Percentiles rank a stretch among this genome's conserved stretches.
phyloP scores from a whole-genome alignment of 257 asterid species.

The Nicotiana undulata region DNA sequence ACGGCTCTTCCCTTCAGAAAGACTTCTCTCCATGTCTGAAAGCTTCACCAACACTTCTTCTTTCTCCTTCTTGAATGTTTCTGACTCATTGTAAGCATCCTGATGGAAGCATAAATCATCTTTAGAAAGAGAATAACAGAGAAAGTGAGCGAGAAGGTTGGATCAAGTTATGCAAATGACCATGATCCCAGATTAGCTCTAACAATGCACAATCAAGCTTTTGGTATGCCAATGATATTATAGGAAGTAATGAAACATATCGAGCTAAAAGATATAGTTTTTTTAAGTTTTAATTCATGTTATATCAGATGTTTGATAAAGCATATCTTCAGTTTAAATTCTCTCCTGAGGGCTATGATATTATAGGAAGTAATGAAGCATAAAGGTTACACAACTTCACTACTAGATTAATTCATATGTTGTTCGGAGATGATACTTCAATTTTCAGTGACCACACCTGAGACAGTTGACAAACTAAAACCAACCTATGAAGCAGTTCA shows the following conservation, averaged over 20 bases:
- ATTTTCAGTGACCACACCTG: not conserved
- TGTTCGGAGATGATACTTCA: not conserved
- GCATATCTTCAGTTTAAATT: not conserved
- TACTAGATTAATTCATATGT: not conserved
- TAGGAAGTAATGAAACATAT: not conserved
- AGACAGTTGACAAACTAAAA: not conserved
- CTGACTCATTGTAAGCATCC: conserved; percentile 69
- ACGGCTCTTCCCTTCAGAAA: conserved; percentile 67
- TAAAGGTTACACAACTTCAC: not conserved
- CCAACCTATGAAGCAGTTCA: not conserved
- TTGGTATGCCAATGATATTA: not conserved
- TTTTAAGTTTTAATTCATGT: not conserved
- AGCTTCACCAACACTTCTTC: conserved; percentile 53
- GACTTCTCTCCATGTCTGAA: conserved; percentile 53
- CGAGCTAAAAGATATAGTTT: not conserved
- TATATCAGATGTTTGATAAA: not conserved
- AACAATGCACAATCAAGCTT: not conserved
- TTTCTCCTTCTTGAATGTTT: conserved; percentile 53
- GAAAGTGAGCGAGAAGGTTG: not conserved
- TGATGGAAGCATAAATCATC: conserved; percentile 25
- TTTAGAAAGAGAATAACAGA: not conserved
- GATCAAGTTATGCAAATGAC: not conserved
- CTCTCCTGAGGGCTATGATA: not conserved
- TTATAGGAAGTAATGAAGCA: not conserved
- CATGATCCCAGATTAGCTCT: not conserved